Conservation (phyloP, 1,139 yeast species). For the Saccharomyces hybrid region DNA sequence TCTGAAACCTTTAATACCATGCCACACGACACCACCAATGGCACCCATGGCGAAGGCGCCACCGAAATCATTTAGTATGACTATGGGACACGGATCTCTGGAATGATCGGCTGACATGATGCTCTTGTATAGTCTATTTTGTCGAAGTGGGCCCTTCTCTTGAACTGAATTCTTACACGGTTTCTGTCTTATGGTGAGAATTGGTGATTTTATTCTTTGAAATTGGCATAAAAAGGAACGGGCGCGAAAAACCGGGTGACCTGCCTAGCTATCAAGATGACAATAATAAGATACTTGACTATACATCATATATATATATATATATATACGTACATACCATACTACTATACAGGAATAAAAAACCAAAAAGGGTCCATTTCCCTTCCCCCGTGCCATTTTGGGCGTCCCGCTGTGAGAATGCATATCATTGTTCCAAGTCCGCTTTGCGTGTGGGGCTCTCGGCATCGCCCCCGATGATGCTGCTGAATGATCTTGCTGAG, state of each 20-base stretch:
- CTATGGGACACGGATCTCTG: slow-evolving; percentile 98
- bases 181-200: neutral
- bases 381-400: neutral
- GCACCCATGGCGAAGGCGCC: slow-evolving; percentile 99
- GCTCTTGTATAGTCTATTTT: neutral
- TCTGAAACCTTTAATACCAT: slow-evolving; percentile 96
- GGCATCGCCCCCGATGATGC: neutral
- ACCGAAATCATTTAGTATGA: slow-evolving; percentile 91
- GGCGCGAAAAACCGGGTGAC: neutral
- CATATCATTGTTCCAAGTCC: neutral
- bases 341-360: neutral
- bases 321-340: too few species aligned
- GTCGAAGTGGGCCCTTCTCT: neutral
- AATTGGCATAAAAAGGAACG: neutral
- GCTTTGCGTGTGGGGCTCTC: neutral
- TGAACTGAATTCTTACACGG: neutral
- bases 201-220: neutral
- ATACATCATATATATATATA: too few species aligned
- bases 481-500: neutral
- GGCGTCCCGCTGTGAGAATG: neutral
- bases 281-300: neutral
- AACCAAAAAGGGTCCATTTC: neutral
- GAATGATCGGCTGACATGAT: slow-evolving; percentile 89
- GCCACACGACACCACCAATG: slow-evolving; percentile 98
- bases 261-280: neutral